phyloP scores from a whole-genome alignment of 2,329 filamentous ascomycete genomes.

The Leptoxyphium fumago region DNA sequence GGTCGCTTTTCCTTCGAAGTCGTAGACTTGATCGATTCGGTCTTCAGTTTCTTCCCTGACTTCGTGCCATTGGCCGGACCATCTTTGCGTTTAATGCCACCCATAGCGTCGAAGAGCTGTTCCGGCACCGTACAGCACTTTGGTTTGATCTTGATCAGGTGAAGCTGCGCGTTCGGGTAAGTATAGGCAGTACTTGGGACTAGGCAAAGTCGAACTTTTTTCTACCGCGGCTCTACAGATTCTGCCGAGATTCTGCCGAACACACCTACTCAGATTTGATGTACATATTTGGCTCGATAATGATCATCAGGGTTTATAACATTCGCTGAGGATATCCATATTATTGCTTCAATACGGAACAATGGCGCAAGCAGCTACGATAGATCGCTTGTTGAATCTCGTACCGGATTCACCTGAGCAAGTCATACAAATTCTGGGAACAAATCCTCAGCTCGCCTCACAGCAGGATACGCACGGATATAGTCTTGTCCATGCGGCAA shows the following conservation, averaged over 20 bases:
- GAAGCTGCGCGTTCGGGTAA: too few relatives aligned
- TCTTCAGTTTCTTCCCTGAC: conserved; percentile 26
- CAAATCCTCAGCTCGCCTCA: conserved; percentile 61
- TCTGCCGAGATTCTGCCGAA: not conserved
- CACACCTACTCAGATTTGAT: too few relatives aligned
- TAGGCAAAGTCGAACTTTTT: not conserved
- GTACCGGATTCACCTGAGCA: conserved; percentile 68
- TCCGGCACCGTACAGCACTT: too few relatives aligned
- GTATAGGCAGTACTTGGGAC: too few relatives aligned
- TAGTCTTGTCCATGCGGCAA: conserved; percentile 81
- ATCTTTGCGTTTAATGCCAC: conserved; percentile 26
- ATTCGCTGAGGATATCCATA: too few relatives aligned
- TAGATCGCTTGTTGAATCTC: conserved; percentile 35
- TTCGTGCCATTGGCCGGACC: conserved; percentile 14
- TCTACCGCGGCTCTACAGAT: not conserved
- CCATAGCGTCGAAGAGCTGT: conserved; percentile 11
- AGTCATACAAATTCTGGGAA: conserved; percentile 59
- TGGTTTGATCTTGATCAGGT: too few relatives aligned
- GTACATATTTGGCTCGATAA: too few relatives aligned
- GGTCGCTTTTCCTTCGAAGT: conserved; percentile 10
- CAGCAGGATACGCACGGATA: conserved; percentile 85
- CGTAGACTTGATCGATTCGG: conserved; percentile 12
- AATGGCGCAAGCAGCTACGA: conserved; percentile 21
- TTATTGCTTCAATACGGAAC: not conserved
- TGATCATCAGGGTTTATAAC: too few relatives aligned